Evolutionary conservation across 306 rosid species (phyloP).

Genomic region (Trifolium repens): DNA sequence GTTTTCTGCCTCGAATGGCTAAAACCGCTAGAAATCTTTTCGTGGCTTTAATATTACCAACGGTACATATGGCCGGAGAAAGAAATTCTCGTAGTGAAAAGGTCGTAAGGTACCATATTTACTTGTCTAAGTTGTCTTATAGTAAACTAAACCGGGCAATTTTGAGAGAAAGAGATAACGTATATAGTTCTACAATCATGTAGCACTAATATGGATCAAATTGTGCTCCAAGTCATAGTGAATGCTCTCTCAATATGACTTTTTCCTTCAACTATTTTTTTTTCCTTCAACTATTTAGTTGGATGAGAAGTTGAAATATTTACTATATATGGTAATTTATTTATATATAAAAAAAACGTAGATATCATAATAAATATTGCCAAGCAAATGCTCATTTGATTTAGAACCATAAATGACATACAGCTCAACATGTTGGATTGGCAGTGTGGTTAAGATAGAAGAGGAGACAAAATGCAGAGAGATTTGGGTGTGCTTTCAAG

Average conservation of each 20-base stretch:
- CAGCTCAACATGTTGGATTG: conserved; percentile 49
- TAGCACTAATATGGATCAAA: too few relatives aligned
- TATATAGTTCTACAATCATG: too few relatives aligned
- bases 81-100: too few relatives aligned
- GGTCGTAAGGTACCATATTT: too few relatives aligned
- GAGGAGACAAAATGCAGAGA: conserved; percentile 58
- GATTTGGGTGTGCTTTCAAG: conserved; percentile 10
- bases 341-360: not conserved
- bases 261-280: not conserved
- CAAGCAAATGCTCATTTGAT: conserved; percentile 1
- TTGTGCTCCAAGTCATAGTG: not conserved
- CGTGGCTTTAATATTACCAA: too few relatives aligned
- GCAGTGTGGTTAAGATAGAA: conserved; percentile 27
- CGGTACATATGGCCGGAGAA: too few relatives aligned
- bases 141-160: too few relatives aligned
- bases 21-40: too few relatives aligned
- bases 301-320: not conserved
- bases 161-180: too few relatives aligned
- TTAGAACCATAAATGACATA: conserved; percentile 22
- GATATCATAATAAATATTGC: not conserved
- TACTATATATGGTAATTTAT: not conserved
- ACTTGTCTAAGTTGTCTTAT: too few relatives aligned
- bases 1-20: too few relatives aligned
- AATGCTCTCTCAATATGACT: not conserved
- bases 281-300: not conserved